Evolutionary conservation across 345 rosid genomes (phyloP), one percentile per base, ranked within the genome.

Genomic region (Toxicodendron radicans): DNA sequence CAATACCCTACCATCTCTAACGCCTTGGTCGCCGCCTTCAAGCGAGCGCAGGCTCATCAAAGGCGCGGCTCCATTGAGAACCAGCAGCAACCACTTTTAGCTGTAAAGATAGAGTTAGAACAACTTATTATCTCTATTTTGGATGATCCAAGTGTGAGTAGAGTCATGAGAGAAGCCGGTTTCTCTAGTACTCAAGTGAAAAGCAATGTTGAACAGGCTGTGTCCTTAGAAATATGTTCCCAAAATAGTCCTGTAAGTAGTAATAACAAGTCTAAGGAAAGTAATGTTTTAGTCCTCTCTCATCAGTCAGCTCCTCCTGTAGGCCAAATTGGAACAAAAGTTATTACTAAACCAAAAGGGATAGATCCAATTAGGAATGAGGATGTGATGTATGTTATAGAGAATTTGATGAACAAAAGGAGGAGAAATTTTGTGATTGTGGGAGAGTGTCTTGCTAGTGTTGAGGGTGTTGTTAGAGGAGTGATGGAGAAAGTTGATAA

Each of bases 161-260:
- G 99, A 75, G 99, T 93, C 79, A 95, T 95, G 99, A 89, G 91
- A 66, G 99, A 95, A 83, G 99, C 99, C 32, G 98, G 98, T 49
- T 93, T 95, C 81, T 91, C 96, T 0, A 95, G 98, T 68, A 79
- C 97, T 57, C 97, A 88, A 75, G 98, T 95, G 49, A 93, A 95
- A 73, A 90, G 65, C 87, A 90, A 88, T 18, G 94, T 95, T 16
- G 98, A 95, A 52, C 90, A 91, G 73, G 86, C 84, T 54, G 87
- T 87, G 59, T 86, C 93, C 71, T 67, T 84, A 78, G 92, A 91
- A 76, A 76, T 85, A 18, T 83, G 86, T 74, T 81, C 87, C 12
- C 85, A 84, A 23, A 83, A 72, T 60, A 76, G 84, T 14, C 70
- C 87, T 18, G 75, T 54, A 14, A 58, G 35, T 5, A 82, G 73